These are phyloP conservation scores for Naegleria lovaniensis DNA, from an alignment of 208 protist species.

Conservation along the genomic window DNA sequence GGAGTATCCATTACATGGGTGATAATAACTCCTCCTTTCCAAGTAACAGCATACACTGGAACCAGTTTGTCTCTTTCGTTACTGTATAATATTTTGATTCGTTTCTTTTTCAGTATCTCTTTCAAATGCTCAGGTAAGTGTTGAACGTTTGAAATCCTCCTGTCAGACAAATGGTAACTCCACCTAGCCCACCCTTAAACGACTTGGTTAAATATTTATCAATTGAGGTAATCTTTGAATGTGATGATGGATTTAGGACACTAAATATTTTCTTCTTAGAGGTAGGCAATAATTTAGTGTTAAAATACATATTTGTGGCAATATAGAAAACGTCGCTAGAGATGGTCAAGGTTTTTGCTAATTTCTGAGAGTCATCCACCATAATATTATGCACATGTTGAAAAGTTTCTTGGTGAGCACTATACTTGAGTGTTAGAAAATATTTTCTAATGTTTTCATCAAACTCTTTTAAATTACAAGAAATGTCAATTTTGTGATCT, in stretches of 20 bases:
- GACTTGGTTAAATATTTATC: not conserved
- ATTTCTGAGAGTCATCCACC: not conserved
- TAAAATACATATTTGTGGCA: not conserved
- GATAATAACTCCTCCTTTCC: not conserved
- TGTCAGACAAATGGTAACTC: not conserved
- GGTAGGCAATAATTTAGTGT: not conserved
- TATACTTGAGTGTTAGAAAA: not conserved
- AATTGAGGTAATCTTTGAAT: not conserved
- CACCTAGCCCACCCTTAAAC: not conserved
- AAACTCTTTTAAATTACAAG: not conserved
- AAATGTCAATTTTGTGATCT: not conserved
- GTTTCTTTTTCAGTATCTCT: not conserved
- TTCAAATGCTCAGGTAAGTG: not conserved
- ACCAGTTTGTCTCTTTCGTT: slow-evolving; percentile 3
- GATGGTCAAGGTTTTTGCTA: not conserved
- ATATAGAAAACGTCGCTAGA: not conserved
- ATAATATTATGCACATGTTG: not conserved
- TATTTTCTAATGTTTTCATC: not conserved
- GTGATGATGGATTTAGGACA: not conserved
- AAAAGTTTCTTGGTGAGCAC: not conserved
- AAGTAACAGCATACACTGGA: not conserved
- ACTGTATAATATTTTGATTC: not conserved
- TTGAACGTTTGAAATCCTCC: not conserved
- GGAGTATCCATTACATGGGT: not conserved
- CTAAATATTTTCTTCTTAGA: not conserved